phyloP scores from a whole-genome alignment of 768 basidiomycete species.

The Hebeloma cylindrosporum region DNA sequence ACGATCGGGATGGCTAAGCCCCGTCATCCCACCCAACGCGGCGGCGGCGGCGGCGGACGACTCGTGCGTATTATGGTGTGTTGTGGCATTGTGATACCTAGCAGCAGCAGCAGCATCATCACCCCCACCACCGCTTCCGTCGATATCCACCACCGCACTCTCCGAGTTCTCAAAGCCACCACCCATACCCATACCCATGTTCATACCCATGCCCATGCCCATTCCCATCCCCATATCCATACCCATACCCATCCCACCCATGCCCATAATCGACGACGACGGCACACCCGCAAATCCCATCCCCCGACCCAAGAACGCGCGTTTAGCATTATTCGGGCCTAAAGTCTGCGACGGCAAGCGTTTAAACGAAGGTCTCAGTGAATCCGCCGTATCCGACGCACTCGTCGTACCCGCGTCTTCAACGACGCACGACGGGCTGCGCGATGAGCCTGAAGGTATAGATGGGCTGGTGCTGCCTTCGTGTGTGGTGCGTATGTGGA shows the following conservation, averaged over 20 bases:
- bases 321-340: slow-evolving; percentile 57
- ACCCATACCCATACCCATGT: not conserved
- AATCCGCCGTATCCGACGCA: slow-evolving; percentile 8
- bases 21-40: not conserved
- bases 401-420: slow-evolving; percentile 25
- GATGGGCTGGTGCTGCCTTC: slow-evolving; percentile 17
- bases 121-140: slow-evolving; percentile 2
- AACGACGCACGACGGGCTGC: slow-evolving; percentile 27
- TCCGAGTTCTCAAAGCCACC: not conserved
- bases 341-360: slow-evolving; percentile 71
- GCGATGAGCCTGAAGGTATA: slow-evolving; percentile 1
- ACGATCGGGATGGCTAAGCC: slow-evolving; percentile 23
- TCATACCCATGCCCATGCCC: not conserved
- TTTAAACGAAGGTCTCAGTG: slow-evolving; percentile 66
- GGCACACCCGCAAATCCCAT: slow-evolving; percentile 21
- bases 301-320: slow-evolving; percentile 36
- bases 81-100: not conserved
- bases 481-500: slow-evolving; percentile 3
- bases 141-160: slow-evolving; percentile 8
- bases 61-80: no score
- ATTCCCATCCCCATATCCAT: not conserved
- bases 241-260: not conserved
- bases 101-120: not conserved
- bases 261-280: not conserved
- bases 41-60: no score